Evolutionary conservation across 2,329 filamentous ascomycete genomes (phyloP).

Genomic region (Venturia oleaginea): DNA sequence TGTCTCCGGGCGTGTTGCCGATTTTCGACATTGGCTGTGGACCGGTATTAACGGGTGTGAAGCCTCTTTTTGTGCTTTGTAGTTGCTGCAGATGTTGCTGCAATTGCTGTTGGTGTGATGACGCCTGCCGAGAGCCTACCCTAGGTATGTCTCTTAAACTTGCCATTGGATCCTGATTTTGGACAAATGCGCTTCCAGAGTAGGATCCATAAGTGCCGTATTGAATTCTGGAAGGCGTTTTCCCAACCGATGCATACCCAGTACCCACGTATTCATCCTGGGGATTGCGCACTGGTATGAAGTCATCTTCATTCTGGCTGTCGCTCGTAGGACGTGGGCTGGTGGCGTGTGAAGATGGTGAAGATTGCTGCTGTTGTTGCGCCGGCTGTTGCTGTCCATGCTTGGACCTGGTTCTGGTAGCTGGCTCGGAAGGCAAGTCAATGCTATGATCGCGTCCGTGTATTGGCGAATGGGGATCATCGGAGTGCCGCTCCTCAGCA

Average conservation of each 20-base stretch:
- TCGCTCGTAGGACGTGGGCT: slow-evolving; percentile 9
- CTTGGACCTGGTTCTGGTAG: slow-evolving; percentile 5
- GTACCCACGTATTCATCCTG: not conserved
- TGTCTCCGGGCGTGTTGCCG: not conserved
- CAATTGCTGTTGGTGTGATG: slow-evolving; percentile 5
- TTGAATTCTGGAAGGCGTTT: not conserved
- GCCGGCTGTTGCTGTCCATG: not conserved
- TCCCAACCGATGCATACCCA: not conserved
- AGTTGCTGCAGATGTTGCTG: slow-evolving; percentile 1
- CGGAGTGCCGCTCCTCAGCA: not conserved
- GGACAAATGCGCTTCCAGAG: not conserved
- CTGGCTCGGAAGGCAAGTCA: not conserved
- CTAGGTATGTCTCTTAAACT: slow-evolving; percentile 4
- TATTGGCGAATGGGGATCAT: not conserved
- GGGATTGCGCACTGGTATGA: not conserved
- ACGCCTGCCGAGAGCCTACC: not conserved
- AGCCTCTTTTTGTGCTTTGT: not conserved
- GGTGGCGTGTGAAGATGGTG: not conserved
- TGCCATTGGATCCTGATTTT: not conserved
- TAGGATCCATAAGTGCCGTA: not conserved
- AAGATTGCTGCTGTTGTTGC: slow-evolving; percentile 5
- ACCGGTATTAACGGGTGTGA: not conserved
- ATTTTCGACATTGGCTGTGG: not conserved
- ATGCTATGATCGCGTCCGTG: not conserved
- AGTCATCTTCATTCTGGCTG: slow-evolving; percentile 1